These are phyloP conservation scores for Neofusicoccum sp. DNA, from an alignment of 2,329 filamentous ascomycete species.

Conservation along the genomic window DNA sequence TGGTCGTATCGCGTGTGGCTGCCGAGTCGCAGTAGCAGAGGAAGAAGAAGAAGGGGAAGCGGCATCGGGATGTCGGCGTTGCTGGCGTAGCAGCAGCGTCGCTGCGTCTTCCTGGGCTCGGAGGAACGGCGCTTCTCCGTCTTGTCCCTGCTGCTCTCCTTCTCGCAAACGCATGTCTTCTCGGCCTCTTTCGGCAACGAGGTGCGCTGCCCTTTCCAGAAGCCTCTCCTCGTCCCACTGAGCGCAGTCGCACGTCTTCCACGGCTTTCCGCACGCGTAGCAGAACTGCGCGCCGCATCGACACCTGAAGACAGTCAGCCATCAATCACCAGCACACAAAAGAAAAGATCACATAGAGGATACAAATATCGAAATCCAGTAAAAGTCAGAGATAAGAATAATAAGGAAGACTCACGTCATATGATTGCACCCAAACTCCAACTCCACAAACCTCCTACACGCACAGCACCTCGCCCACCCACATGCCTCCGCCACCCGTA, in stretches of 20 bases:
- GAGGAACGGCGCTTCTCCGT: too few species aligned
- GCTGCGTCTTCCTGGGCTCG: too few species aligned
- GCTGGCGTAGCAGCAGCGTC: too few species aligned
- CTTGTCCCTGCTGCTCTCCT: too few species aligned
- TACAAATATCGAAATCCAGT: too few species aligned
- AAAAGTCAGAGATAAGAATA: not conserved
- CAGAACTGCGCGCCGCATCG: slow-evolving; percentile 68
- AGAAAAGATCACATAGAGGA: not conserved
- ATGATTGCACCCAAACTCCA: slow-evolving; percentile 60
- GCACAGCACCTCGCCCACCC: slow-evolving; percentile 67
- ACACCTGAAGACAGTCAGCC: slow-evolving; percentile 9
- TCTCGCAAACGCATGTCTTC: too few species aligned
- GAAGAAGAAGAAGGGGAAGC: not conserved
- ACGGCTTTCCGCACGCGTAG: slow-evolving; percentile 58
- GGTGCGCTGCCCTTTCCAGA: not conserved
- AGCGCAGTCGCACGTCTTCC: slow-evolving; percentile 16
- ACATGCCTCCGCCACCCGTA: slow-evolving; percentile 60
- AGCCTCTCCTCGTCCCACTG: slow-evolving; percentile 15
- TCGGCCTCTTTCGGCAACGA: too few species aligned
- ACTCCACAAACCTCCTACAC: slow-evolving; percentile 61
- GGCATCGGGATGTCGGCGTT: not conserved
- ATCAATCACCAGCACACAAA: not conserved
- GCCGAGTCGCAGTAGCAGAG: not conserved
- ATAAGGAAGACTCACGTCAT: slow-evolving; percentile 56
- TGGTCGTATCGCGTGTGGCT: too few species aligned